Evolutionary conservation across 129 eudicot species (phyloP), one percentile per base, ranked within the genome.

Genomic region (Lactuca saligna): DNA sequence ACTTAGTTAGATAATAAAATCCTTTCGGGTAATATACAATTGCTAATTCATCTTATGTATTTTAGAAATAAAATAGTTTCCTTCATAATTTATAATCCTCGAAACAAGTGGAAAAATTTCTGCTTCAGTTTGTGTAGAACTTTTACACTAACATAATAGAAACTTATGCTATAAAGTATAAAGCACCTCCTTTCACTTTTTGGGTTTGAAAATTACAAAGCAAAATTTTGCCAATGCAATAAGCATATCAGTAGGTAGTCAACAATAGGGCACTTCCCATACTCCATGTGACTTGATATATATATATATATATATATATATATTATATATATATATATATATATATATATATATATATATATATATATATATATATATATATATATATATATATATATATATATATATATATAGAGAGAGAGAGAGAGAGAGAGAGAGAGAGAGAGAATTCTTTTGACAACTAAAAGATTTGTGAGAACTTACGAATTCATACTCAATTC

Each of bases 131-230:
- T 75, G 55, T 17, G 20, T 11, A 68, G 17, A 54, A 35, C 69
- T 20, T 12, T 37, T n/a, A 16, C 63, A 68, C 54, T 68, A 68
- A 53, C 61, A 42, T 69, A 61, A 35, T 35, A 61, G 69, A 76
- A 76, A 39, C 75, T 75, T 75, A 75, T 68, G 69, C 61, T 59
- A 66, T 38, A 75, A 59, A 68, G 37, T 59, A 66, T 38, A 75
- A 59, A 68, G 37, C 50, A 58, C 25, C 54, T 39, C 17, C 14
- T 44, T 55, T 39, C 14, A 35, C 31, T 34, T 32, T 65, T 15
- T 15, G 50, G 62, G 49, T 33, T 71, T 59, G 41, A 48, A 25
- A 71, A 9, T 15, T 11, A 64, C 34, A 35, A 54, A 54, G 15
- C 34, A 65, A 73, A 63, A 44, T 11, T n/a, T 64, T 42, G 39